These are phyloP conservation scores for Hemileccinum impolitum DNA, from an alignment of 768 basidiomycete species.

Conservation along the genomic window DNA sequence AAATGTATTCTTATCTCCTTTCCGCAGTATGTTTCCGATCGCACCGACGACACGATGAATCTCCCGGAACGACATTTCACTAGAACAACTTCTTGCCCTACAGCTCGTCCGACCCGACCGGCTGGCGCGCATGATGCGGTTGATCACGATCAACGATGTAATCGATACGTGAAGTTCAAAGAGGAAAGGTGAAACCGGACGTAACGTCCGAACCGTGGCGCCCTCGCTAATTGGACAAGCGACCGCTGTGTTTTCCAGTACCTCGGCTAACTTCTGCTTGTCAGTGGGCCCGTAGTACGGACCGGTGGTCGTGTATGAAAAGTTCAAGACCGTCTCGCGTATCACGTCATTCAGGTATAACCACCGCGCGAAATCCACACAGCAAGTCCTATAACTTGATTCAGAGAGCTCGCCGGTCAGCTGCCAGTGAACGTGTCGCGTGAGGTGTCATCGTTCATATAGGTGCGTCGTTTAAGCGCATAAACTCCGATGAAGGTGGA, in stretches of 20 bases:
- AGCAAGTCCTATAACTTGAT: slow-evolving; percentile 12
- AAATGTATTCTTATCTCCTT: slow-evolving; percentile 26
- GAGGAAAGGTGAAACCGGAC: slow-evolving; percentile 9
- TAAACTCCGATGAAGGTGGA: slow-evolving; percentile 13
- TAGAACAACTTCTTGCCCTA: not conserved
- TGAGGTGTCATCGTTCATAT: slow-evolving; percentile 18
- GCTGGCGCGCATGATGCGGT: slow-evolving; percentile 5
- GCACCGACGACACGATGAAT: slow-evolving; percentile 5
- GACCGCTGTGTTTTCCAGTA: slow-evolving; percentile 2
- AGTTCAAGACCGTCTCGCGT: slow-evolving; percentile 22
- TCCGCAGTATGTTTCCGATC: slow-evolving; percentile 15
- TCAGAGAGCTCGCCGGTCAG: slow-evolving; percentile 5
- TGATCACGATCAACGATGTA: slow-evolving; percentile 16
- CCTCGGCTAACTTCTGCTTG: slow-evolving; percentile 12
- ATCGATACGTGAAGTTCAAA: slow-evolving; percentile 3
- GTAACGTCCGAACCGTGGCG: slow-evolving; percentile 8
- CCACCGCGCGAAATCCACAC: slow-evolving; percentile 13
- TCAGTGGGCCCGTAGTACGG: slow-evolving; percentile 18
- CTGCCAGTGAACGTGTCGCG: slow-evolving; percentile 18
- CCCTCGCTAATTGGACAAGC: slow-evolving; percentile 9
- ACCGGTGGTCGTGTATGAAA: slow-evolving; percentile 15
- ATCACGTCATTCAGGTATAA: slow-evolving; percentile 29
- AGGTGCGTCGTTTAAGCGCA: slow-evolving; percentile 23
- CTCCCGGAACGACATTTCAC: slow-evolving; percentile 14
- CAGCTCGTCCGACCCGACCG: slow-evolving; percentile 11